Base-by-base conservation (phyloP, 116 monocot species). In the Trichopus zeylanicus region DNA sequence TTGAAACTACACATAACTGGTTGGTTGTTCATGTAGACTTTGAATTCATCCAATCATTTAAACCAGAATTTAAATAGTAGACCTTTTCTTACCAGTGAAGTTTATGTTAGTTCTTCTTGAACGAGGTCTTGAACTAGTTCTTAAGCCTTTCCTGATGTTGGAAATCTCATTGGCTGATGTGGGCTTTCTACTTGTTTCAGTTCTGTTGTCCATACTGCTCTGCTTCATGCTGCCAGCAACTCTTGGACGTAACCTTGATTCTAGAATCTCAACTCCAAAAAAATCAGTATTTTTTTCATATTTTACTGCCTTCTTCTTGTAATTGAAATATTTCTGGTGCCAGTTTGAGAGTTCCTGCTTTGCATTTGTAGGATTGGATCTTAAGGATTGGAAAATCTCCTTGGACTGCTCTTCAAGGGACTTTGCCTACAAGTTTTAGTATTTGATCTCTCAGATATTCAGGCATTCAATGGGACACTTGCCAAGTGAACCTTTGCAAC, bases 271-370 rank as follows among this genome's bases (percentile, higher is more conserved):
- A 18, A 21, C 11, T 13, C 4, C 19, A 1, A 60, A 31, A 13
- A 23, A 46, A 25, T 26, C 34, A 3, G 23, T 16, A 26, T 26
- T 68, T 7, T 30, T 21, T 27, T 58, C 65, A 54, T 53, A 51
- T 73, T 29, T 23, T 15, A 30, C 9, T 61, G 58, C 6, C 31
- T 48, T 72, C 37, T 51, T 69, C 27, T 57, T 64, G 6, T 59
- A 55, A 11, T 30, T 52, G 47, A 70, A 64, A 54, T 66, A 61
- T 7, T 68, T 60, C 34, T 70, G 65, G 39, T 73, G 77, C 82
- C 77, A 82, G 26, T 31, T 26, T 48, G 66, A 52, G 4, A 77
- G 61, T 35, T 77, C 70, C 11, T 62, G 48, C 46, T 73, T 68
- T 1, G 81, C 21, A 6, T 47, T 1, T 23, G 20, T 70, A 65